Base-by-base conservation (phyloP, 495 filamentous ascomycete species). In the Lasiosphaeria ovina region DNA sequence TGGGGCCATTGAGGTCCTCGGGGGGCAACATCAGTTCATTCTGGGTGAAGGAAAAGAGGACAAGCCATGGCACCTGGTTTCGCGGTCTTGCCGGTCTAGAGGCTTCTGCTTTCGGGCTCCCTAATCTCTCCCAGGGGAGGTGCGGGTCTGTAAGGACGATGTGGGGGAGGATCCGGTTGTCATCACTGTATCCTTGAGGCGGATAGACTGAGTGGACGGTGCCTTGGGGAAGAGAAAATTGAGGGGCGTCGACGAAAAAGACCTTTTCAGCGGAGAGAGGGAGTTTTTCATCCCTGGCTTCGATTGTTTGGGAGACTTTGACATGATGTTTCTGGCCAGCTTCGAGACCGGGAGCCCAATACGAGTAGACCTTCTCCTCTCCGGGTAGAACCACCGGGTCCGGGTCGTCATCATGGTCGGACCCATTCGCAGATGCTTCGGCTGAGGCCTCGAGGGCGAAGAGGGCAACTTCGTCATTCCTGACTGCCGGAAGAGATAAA, bases 111-210 rank as follows among this genome's bases (percentile, higher is more conserved):
- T 45, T 45, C 4, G 40, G 6, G 17, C 35, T 58, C 34, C 16
- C 55, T 9, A 8, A 16, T n/a, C 60, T 62, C 55, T 79, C 75
- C 81, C 81, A 82, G 2, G 81, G 81, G 2, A 81, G 48, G 44
- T 76, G 69, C 0, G 76, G 71, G 55, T 82, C 77, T 24, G 62
- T 77, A 31, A 83, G 63, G 0, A 81, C 76, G 1, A 83, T 59
- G 58, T 84, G 81, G 0, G 80, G 79, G 3, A 82, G 65, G 1
- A 73, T 75, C 31, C 65, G 24, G 2, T 55, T 59, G 3, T 62
- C 51, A 35, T 77, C 81, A 5, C 55, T 33, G 42, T 76, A 65
- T 8, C 79, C 81, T 2, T 65, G 55, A 1, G 75, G 72, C 0
- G 81, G 81, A 64, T 81, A 81, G 3, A 54, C n/a, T 1, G 56